Base-by-base conservation (phyloP, 202 grass and related monocot species). In the Zizania palustris region DNA sequence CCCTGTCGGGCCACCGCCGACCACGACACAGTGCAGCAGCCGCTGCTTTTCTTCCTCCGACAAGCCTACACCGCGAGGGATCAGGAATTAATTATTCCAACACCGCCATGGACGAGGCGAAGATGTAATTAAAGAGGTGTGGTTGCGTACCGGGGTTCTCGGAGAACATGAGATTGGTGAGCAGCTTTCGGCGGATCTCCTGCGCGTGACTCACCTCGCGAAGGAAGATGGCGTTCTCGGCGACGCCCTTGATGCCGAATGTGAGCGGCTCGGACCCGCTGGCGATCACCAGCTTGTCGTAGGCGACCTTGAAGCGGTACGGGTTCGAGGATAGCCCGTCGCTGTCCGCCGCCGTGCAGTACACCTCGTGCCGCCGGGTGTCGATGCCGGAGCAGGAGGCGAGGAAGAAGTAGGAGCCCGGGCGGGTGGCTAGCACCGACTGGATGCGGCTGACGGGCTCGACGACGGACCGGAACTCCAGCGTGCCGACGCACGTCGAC, bases 401-500 rank as follows among this genome's bases (percentile, higher is more conserved):
- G 37, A 98, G 87, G 73, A 55, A 98, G 84, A 98, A 98, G 80
- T 85, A 93, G 13, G 95, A 98, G 6, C 84, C 85, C 3, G 86
- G 89, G 51, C 48, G 72, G 11, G 75, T 74, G 60, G 88, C 69
- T 22, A 97, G 77, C 64, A 87, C 87, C 34, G 91, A 79, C 83
- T 97, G 95, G 72, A 97, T 97, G 80, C 62, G 95, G 79, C 62
- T 97, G 60, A 97, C 87, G 34, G 95, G 89, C 83, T 97, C 89
- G 8, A 90, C 87, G 12, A 98, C 95, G 11, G 95, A 98, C 3
- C 95, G 88, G 79, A 98, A 98, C 67, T 98, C 91, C 2, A 98
- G 91, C 34, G 91, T 94, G n/a, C 94, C 94, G 6, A 97, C 91
- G 76, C 94, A 97, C 28, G 94, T 97, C 15, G 94, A 97, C 63